phyloP scores from a whole-genome alignment of 2,329 filamentous ascomycete genomes.

The Ophiostoma perfectum region DNA sequence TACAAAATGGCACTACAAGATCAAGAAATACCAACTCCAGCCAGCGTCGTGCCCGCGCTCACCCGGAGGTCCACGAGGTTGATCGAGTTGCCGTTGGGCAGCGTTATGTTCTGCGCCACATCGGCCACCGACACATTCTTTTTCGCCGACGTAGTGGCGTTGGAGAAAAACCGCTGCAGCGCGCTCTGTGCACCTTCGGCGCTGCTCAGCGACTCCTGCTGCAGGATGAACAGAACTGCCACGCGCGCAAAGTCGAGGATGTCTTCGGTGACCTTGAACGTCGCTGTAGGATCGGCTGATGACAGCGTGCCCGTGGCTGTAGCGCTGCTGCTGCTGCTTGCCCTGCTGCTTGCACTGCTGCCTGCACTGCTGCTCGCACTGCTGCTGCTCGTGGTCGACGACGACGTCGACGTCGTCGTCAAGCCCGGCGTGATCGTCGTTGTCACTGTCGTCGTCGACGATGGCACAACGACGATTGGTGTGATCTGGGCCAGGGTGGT shows the following conservation, averaged over 20 bases:
- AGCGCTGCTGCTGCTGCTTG: conserved; percentile 20
- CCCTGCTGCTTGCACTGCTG: not conserved
- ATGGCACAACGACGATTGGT: conserved; percentile 27
- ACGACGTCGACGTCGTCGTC: not conserved
- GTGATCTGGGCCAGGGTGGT: conserved; percentile 31
- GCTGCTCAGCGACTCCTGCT: conserved; percentile 46
- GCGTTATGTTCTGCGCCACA: conserved; percentile 36
- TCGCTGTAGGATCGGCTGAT: conserved; percentile 30
- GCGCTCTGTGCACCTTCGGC: conserved; percentile 50
- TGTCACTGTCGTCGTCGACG: conserved; percentile 30
- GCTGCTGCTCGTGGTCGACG: not conserved
- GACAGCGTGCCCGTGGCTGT: conserved; percentile 28
- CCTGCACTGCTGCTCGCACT: not conserved
- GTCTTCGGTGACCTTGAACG: conserved; percentile 50
- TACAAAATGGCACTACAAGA: not conserved
- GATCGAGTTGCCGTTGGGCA: conserved; percentile 40
- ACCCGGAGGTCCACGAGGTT: conserved; percentile 42
- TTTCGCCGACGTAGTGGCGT: conserved; percentile 27
- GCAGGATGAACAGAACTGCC: conserved; percentile 56
- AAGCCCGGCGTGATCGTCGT: conserved; percentile 25
- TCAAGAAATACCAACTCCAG: conserved; percentile 13
- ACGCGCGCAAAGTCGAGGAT: conserved; percentile 60
- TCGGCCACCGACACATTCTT: conserved; percentile 29
- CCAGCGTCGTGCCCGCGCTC: conserved; percentile 17
- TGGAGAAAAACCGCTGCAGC: conserved; percentile 52